Conservation (phyloP, 768 basidiomycete genomes). For the Auriscalpium microsporum region DNA sequence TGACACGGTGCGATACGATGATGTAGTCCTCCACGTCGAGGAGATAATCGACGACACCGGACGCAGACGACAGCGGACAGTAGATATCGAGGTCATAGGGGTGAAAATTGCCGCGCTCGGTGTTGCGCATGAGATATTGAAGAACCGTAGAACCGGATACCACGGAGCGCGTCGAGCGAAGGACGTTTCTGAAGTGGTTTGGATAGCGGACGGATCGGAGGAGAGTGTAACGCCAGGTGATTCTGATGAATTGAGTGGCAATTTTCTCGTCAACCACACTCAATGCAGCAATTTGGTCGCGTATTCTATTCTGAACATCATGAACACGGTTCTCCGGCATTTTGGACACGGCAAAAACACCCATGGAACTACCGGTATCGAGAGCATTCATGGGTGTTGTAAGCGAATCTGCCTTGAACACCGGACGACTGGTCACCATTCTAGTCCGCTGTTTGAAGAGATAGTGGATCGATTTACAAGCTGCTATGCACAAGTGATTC, state of each 20-base stretch:
- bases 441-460: too few species aligned
- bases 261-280: too few species aligned
- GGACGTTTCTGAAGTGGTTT: neutral
- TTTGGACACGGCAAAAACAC: too few species aligned
- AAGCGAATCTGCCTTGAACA: too few species aligned
- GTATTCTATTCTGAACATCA: too few species aligned
- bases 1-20: neutral
- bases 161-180: neutral
- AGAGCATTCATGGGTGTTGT: too few species aligned
- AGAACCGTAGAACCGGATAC: neutral
- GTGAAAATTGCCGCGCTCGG: neutral
- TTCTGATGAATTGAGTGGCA: neutral
- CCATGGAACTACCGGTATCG: too few species aligned
- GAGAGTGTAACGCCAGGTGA: neutral
- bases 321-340: too few species aligned
- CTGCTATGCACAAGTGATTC: too few species aligned
- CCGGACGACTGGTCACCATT: too few species aligned
- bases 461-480: too few species aligned
- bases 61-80: neutral
- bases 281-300: too few species aligned
- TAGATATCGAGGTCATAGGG: neutral
- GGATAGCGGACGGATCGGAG: neutral
- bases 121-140: neutral
- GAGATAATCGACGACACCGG: neutral
- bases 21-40: neutral